Base-by-base conservation (phyloP, 768 basidiomycete species). In the Serpula lacrymans region DNA sequence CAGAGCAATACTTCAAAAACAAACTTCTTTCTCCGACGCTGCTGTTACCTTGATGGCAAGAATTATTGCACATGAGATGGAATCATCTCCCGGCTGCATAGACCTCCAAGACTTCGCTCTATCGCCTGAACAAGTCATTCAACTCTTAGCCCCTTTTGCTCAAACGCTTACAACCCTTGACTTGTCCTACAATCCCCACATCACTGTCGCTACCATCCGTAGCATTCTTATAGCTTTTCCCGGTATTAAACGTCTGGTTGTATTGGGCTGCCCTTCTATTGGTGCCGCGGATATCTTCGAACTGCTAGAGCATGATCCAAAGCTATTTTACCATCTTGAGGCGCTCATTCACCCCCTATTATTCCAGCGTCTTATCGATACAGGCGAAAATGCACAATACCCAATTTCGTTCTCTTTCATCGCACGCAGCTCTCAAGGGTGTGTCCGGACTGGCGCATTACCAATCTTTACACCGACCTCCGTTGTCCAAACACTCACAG, bases 311-410 rank as follows among this genome's bases (percentile, higher is more conserved):
- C 34, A 42, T 5, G 35, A 58, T 18, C 54, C 58, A 9, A 43
- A 51, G 18, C 57, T 66, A 4, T 64, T 64, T 43, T 29, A 38
- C 18, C 27, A 49, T 32, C 32, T 67, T 17, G 58, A 62, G 25
- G 51, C 52, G 13, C 13, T 55, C 49, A 6, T 57, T 45, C 33
- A 59, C 37, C 61, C 60, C 2, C 41, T 45, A 13, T 39, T 64
- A 48, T 29, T 44, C 43, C 3, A 58, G n/a, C n/a, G n/a, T n/a
- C n/a, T n/a, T n/a, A n/a, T n/a, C n/a, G n/a, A n/a, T n/a, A n/a
- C n/a, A n/a, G n/a, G n/a, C n/a, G n/a, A n/a, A n/a, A n/a, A n/a
- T n/a, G n/a, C n/a, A n/a, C n/a, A n/a, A n/a, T n/a, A n/a, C n/a
- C n/a, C n/a, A n/a, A n/a, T n/a, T n/a, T n/a, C n/a, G n/a, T n/a